Conservation (phyloP, 2,329 filamentous ascomycete species). For the Fusarium neocosmosporiellum region DNA sequence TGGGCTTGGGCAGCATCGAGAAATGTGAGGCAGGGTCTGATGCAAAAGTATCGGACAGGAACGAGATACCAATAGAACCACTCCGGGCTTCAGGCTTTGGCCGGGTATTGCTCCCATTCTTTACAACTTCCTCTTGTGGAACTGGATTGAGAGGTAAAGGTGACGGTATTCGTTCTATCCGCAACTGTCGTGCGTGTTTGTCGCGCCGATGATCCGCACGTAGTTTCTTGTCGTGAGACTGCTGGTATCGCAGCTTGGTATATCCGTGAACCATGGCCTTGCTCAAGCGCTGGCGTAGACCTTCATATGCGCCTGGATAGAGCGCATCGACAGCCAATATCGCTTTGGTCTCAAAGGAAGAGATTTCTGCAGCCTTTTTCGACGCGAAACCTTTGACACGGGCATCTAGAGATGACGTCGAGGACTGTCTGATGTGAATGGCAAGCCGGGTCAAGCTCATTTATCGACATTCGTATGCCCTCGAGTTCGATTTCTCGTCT, state of each 20-base stretch:
- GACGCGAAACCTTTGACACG: neutral
- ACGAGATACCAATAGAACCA: neutral
- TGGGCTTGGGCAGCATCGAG: neutral
- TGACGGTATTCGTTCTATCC: neutral
- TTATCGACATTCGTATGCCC: neutral
- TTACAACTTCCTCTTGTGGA: neutral
- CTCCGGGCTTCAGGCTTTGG: neutral
- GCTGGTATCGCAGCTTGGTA: neutral
- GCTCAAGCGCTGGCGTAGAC: neutral
- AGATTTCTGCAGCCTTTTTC: neutral
- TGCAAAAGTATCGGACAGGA: neutral
- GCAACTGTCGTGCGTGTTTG: neutral
- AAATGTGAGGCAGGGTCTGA: neutral
- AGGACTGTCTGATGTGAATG: neutral
- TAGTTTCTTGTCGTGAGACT: neutral
- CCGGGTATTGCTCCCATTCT: neutral
- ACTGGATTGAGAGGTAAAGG: neutral
- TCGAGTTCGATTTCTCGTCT: neutral
- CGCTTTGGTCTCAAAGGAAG: neutral
- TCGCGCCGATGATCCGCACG: neutral
- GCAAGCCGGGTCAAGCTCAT: neutral
- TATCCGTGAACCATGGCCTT: neutral
- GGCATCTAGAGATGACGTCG: neutral
- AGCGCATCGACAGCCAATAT: neutral
- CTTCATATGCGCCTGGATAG: neutral